Evolutionary conservation across 768 basidiomycete species (phyloP).

Genomic region (Panaeolus cyanescens): DNA sequence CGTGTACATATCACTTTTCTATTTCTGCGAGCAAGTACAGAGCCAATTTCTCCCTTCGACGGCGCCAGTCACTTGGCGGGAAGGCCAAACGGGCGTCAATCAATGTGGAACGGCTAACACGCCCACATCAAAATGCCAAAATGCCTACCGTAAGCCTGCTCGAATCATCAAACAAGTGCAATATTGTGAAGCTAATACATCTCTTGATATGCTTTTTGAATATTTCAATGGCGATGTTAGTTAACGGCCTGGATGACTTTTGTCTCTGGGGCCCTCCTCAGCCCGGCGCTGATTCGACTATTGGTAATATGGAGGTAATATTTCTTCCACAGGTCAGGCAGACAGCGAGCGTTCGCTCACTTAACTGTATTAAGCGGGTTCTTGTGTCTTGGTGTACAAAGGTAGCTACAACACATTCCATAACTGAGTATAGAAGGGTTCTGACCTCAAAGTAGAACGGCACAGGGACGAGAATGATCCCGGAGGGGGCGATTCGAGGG

Average conservation of each 20-base stretch:
- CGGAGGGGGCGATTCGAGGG: constrained; percentile 67
- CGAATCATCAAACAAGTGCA: background rate
- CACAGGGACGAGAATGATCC: constrained; percentile 68
- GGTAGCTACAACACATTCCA: constrained; percentile 17
- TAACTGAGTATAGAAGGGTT: background rate
- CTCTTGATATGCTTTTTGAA: background rate
- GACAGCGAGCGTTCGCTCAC: constrained; percentile 12
- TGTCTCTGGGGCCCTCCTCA: constrained; percentile 47
- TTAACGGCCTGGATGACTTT: constrained; percentile 58
- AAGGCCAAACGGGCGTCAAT: constrained; percentile 1
- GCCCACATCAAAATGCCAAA: constrained; percentile 2
- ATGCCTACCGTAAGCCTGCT: background rate
- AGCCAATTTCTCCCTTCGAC: background rate
- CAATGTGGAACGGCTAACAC: constrained; percentile 1
- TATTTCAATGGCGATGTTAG: constrained; percentile 25
- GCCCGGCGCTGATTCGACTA: constrained; percentile 49
- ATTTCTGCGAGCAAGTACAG: background rate
- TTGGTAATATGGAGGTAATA: constrained; percentile 62
- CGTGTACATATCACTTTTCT: background rate
- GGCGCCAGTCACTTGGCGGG: background rate
- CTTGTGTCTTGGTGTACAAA: constrained; percentile 47
- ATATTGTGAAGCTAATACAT: background rate
- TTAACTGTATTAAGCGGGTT: constrained; percentile 29
- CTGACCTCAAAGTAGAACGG: constrained; percentile 41
- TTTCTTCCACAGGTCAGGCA: background rate